Evolutionary conservation across 2,329 filamentous ascomycete species (phyloP).

Genomic region (Scopulariopsis brevicaulis): DNA sequence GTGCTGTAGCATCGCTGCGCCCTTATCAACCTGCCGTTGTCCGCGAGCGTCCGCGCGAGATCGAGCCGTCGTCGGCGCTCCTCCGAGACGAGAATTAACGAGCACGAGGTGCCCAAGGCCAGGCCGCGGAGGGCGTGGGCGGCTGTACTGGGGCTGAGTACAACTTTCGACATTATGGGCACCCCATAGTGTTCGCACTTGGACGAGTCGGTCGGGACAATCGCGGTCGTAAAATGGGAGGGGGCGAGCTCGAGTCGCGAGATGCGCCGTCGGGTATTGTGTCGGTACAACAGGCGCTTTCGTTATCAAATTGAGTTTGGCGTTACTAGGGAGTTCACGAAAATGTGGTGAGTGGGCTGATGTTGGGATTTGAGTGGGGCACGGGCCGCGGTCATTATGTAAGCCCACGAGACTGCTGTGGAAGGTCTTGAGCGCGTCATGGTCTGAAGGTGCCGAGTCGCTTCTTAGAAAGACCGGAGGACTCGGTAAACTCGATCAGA

Average conservation of each 20-base stretch:
- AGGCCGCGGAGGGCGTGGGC: conserved; percentile 44
- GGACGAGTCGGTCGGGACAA: not conserved
- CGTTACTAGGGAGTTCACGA: not conserved
- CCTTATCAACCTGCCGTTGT: conserved; percentile 27
- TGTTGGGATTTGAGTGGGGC: not conserved
- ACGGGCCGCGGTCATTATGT: not conserved
- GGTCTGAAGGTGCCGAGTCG: no score
- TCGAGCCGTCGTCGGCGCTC: conserved; percentile 44
- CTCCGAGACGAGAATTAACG: conserved; percentile 41
- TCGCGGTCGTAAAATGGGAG: not conserved
- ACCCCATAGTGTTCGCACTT: not conserved
- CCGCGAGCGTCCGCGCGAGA: conserved; percentile 33
- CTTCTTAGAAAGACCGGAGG: no score
- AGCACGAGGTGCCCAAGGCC: conserved; percentile 45
- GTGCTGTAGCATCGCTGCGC: conserved; percentile 8
- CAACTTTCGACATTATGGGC: conserved; percentile 3
- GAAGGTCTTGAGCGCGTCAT: no score
- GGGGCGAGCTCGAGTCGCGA: not conserved
- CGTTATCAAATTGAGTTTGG: not conserved
- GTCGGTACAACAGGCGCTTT: not conserved
- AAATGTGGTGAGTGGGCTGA: conserved; percentile 1
- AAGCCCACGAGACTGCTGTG: not conserved
- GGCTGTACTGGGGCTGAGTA: conserved; percentile 39
- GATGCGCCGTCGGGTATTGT: not conserved
- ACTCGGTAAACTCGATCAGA: not conserved